phyloP scores from a whole-genome alignment of 495 filamentous ascomycete species.

The Glonium stellatum region DNA sequence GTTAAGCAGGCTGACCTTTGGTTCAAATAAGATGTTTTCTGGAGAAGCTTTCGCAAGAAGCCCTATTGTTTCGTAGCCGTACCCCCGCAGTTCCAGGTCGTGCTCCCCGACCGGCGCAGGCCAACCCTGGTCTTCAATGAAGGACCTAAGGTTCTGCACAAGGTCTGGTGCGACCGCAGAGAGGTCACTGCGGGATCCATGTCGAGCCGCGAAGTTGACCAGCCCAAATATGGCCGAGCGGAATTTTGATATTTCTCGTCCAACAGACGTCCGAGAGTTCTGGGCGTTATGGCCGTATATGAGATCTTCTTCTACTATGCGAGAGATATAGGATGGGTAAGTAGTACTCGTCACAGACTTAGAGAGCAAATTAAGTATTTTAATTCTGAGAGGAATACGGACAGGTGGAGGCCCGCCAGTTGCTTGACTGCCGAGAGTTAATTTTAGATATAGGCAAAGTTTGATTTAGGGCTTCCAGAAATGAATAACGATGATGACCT shows the following conservation, averaged over 20 bases:
- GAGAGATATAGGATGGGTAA: constrained; percentile 56
- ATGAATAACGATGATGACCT: no score
- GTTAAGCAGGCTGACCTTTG: constrained; percentile 54
- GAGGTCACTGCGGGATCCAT: constrained; percentile 54
- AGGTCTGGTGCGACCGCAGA: constrained; percentile 60
- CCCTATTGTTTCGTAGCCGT: constrained; percentile 68
- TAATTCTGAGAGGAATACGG: constrained; percentile 63
- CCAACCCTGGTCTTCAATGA: constrained; percentile 78
- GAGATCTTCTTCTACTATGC: constrained; percentile 62
- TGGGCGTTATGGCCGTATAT: constrained; percentile 33
- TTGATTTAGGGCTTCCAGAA: no score
- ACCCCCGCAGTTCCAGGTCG: constrained; percentile 37
- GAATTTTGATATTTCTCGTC: constrained; percentile 65
- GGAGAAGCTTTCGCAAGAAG: constrained; percentile 54
- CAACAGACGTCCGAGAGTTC: constrained; percentile 40
- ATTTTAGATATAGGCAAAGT: neutral
- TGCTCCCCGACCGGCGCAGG: constrained; percentile 47
- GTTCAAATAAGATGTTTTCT: constrained; percentile 47
- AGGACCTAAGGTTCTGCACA: constrained; percentile 64
- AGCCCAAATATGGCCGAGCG: constrained; percentile 81
- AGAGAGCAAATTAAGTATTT: constrained; percentile 63
- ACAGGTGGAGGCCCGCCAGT: constrained; percentile 46
- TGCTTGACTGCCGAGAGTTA: constrained; percentile 2
- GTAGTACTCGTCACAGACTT: constrained; percentile 65
- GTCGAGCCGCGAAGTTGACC: constrained; percentile 78